phyloP scores from a whole-genome alignment of 768 basidiomycete genomes.

The Trametes punicea region DNA sequence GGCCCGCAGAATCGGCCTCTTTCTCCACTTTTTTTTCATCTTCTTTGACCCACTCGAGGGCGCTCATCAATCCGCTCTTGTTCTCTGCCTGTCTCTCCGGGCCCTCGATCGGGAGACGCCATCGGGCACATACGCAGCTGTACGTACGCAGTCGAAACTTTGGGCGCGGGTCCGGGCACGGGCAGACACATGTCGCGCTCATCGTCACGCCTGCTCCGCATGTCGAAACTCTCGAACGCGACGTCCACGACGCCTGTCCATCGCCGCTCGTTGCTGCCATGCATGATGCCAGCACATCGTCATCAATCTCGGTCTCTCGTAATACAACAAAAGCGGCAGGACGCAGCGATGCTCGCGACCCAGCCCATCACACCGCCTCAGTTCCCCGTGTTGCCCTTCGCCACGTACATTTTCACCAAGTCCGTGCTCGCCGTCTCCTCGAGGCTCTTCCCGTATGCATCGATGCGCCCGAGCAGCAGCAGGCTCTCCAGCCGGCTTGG shows the following conservation, averaged over 20 bases:
- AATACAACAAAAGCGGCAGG: too few relatives aligned
- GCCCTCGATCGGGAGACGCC: neutral
- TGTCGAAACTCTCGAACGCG: too few relatives aligned
- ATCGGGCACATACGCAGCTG: neutral
- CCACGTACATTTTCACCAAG: constrained; percentile 85
- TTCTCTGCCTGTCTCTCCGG: neutral
- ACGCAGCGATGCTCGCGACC: neutral
- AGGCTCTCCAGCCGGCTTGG: constrained; percentile 86
- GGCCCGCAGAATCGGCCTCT: neutral
- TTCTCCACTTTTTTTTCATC: neutral
- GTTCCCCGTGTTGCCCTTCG: constrained; percentile 38
- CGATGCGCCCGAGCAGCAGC: constrained; percentile 83
- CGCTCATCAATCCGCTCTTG: neutral
- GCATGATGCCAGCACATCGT: neutral
- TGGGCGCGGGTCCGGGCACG: neutral
- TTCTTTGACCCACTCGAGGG: neutral
- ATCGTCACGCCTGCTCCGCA: constrained; percentile 8
- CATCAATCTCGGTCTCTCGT: neutral
- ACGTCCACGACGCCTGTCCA: neutral
- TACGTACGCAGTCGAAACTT: neutral
- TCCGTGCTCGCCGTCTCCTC: constrained; percentile 55
- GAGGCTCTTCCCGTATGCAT: constrained; percentile 78
- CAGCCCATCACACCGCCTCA: constrained; percentile 9
- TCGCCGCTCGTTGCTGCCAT: neutral
- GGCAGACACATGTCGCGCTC: neutral